Base-by-base conservation (phyloP, 148 eudicot species). In the Amaranthus hypochondriacus region DNA sequence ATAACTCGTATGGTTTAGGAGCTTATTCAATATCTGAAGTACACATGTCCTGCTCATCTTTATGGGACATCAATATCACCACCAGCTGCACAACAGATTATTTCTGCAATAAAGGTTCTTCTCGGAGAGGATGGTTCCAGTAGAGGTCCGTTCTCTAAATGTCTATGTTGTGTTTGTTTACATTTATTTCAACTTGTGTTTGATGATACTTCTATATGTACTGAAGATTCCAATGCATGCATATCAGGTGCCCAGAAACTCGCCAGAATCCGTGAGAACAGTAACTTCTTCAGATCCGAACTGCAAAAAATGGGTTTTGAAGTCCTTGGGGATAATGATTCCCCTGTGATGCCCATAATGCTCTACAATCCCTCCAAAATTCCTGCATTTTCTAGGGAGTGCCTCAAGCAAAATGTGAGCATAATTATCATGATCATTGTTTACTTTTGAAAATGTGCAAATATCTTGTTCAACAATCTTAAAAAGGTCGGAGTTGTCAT, bases 121-220 rank as follows among this genome's bases (percentile, higher is more conserved):
- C 94, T 90, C 63, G 96, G 98, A 70, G 87, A 89, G 86, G 98
- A 95, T 84, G 98, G 98, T 72, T 95, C 98, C 54, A 87, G 85
- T 77, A 87, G 97, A 92, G 98, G 98, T 91, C 42, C 56, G 71
- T 71, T 63, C 43, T 68, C 18, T 72, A 53, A 59, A 51, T 56
- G 7, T 0, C 1, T 62, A 52, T 72, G 13, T 4, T 46, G 4
- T 9, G 14, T 54, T 28, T 61, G 6, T 58, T 52, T 77, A n/a
- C 11, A n/a, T 21, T 44, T 14, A 44, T 46, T 48, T 13, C 5
- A n/a, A 53, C 9, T 39, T 53, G 5, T 42, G 44, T 6, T 62
- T 21, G 56, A 14, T 62, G 56, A 14, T 62, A 61, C 13, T 59
- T 47, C 53, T 66, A 5, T 59, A n/a, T 72, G 59, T 47, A 66